These are phyloP conservation scores for Venturia carpophila DNA, from an alignment of 2,329 filamentous ascomycete genomes.

Conservation along the genomic window DNA sequence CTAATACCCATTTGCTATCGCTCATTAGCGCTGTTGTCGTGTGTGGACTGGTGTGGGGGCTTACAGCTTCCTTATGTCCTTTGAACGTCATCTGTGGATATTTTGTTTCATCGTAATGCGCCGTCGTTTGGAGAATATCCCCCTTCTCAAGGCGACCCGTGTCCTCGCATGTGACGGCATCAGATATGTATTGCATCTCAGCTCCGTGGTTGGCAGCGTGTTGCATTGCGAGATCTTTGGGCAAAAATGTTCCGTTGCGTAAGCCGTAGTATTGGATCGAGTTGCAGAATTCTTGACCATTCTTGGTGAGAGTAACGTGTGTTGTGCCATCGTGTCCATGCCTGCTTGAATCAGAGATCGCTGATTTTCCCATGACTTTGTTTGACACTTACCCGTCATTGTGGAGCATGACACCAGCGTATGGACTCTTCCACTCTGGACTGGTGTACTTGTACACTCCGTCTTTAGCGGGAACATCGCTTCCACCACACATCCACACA, in stretches of 20 bases:
- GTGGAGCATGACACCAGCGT: slow-evolving; percentile 14
- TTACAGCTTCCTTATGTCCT: slow-evolving; percentile 12
- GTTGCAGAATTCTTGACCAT: slow-evolving; percentile 15
- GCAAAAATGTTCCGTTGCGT: neutral
- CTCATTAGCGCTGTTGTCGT: neutral
- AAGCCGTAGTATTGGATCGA: slow-evolving; percentile 17
- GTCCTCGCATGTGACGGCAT: slow-evolving; percentile 13
- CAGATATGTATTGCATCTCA: slow-evolving; percentile 17
- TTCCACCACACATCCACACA: slow-evolving; percentile 12
- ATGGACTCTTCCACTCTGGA: slow-evolving; percentile 8
- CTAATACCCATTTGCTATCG: slow-evolving; percentile 16
- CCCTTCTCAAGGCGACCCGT: slow-evolving; percentile 16
- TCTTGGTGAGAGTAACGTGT: slow-evolving; percentile 7
- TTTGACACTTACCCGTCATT: slow-evolving; percentile 3
- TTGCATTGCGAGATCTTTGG: neutral
- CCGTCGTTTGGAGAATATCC: neutral
- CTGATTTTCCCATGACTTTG: neutral
- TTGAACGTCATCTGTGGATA: slow-evolving; percentile 15
- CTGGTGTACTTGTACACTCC: slow-evolving; percentile 10
- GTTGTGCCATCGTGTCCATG: slow-evolving; percentile 18
- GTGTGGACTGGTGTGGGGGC: neutral
- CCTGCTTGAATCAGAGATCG: neutral
- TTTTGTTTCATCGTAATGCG: slow-evolving; percentile 12
- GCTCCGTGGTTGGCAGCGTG: neutral
- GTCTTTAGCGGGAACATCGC: slow-evolving; percentile 14